These are phyloP conservation scores for Cercophora scortea DNA, from an alignment of 495 filamentous ascomycete genomes.

Conservation along the genomic window DNA sequence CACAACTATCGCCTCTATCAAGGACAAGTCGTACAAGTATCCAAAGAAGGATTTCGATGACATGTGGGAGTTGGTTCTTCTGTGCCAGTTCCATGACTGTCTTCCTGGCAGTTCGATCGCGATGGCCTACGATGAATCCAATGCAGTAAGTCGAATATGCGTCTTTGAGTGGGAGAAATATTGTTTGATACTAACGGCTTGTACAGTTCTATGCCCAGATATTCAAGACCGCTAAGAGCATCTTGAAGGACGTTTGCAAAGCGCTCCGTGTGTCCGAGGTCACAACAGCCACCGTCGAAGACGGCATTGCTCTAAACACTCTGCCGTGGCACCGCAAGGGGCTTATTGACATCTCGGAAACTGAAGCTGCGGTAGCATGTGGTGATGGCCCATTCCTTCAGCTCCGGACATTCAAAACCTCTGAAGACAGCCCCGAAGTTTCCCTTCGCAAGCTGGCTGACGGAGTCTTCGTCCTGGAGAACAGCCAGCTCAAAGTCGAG, in stretches of 20 bases:
- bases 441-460: slow-evolving; percentile 56
- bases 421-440: slow-evolving; percentile 37
- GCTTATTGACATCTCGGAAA: slow-evolving; percentile 52
- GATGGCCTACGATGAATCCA: slow-evolving; percentile 93
- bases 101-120: slow-evolving; percentile 91
- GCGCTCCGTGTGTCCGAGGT: slow-evolving; percentile 52
- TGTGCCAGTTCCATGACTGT: slow-evolving; percentile 97
- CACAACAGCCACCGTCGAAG: slow-evolving; percentile 20
- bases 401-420: slow-evolving; percentile 40
- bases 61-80: slow-evolving; percentile 82
- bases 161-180: not conserved
- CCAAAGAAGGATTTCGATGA: slow-evolving; percentile 85
- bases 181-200: slow-evolving; percentile 6
- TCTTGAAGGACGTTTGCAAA: slow-evolving; percentile 62
- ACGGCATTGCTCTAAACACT: slow-evolving; percentile 64
- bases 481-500: slow-evolving; percentile 61
- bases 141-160: slow-evolving; percentile 44
- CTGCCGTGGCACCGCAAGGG: slow-evolving; percentile 75
- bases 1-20: slow-evolving; percentile 77
- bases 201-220: slow-evolving; percentile 65
- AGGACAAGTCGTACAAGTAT: slow-evolving; percentile 66
- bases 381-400: slow-evolving; percentile 41
- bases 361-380: slow-evolving; percentile 37
- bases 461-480: slow-evolving; percentile 72
- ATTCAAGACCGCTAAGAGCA: slow-evolving; percentile 65